Base-by-base conservation (phyloP, 2,329 filamentous ascomycete species). In the Coniochaeta pulveracea region DNA sequence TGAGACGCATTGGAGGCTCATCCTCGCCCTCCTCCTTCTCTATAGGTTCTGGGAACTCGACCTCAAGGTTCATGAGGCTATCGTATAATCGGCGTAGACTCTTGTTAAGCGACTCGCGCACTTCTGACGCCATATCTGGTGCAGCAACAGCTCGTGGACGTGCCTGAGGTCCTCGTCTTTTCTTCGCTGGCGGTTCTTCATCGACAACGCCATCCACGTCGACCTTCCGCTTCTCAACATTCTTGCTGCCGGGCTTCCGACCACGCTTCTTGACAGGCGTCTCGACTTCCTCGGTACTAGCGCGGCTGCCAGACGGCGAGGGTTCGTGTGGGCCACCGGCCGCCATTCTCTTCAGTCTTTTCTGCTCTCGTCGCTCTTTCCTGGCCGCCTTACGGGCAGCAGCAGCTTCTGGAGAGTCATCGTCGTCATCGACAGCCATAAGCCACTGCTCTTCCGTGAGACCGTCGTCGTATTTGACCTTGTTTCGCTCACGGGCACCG, bases 381-480 rank as follows among this genome's bases (percentile, higher is more conserved):
- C 83, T 76, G 4, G 85, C 85, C 51, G 86, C 78, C 50, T 95
- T 96, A 25, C 91, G 78, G 22, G 84, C 83, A 23, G 93, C 88
- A 3, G 91, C 91, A 34, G 85, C 88, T 52, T 96, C 91, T 19
- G 94, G 86, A 0, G 76, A 80, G 52, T 98, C 91, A 2, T 98
- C 91, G 33, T 95, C 88, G 39, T 93, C 89, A 52, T 98, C 91
- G 19, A 98, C 89, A 34, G 91, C 91, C 66, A 94, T 89, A 33
- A 96, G 72, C 91, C 91, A 98, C 57, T 98, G 93, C 62, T 98
- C 91, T 60, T 98, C 93, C 0, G 91, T 96, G 19, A 98, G 75
- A 34, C 93, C 91, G 50, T 98, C 91, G 48, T 98, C 91, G 47
- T 98, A 98, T 56, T 82, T 83, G 48, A 95, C 88, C 50, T 85